Conservation (phyloP, 148 eudicot species). For the Linanthus parryae region DNA sequence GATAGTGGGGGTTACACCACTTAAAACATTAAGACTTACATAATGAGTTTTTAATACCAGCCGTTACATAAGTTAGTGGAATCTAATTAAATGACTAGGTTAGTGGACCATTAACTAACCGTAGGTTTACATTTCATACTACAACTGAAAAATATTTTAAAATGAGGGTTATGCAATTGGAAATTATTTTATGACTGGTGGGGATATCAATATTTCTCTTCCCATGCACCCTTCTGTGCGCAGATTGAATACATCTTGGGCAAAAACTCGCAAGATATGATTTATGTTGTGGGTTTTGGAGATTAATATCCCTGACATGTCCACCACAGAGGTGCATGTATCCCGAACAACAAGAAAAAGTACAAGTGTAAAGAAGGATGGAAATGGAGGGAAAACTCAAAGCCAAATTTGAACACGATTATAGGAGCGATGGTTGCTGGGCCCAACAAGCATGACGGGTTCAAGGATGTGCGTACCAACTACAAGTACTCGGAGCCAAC, state of each 20-base stretch:
- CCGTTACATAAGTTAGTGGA: too few species aligned
- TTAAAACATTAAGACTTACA: too few species aligned
- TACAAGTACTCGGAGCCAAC: conserved; percentile 91
- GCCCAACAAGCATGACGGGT: conserved; percentile 70
- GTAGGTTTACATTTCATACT: too few species aligned
- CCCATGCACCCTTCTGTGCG: too few species aligned
- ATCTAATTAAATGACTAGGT: too few species aligned
- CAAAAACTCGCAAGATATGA: conserved; percentile 72
- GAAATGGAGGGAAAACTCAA: conserved; percentile 71
- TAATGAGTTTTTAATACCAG: too few species aligned
- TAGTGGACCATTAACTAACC: too few species aligned
- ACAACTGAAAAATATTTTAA: too few species aligned
- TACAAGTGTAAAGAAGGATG: conserved; percentile 83
- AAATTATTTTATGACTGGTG: too few species aligned
- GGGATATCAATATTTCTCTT: too few species aligned
- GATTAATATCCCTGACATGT: conserved; percentile 62
- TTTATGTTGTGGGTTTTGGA: conserved; percentile 68
- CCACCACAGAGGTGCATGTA: conserved; percentile 87
- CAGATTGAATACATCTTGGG: conserved; percentile 89
- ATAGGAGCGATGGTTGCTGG: conserved; percentile 91
- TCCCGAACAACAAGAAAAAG: conserved; percentile 73
- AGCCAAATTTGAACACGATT: conserved; percentile 61
- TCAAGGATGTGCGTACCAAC: conserved; percentile 62
- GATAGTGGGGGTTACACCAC: too few species aligned
- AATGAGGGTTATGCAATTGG: too few species aligned